Conservation (phyloP, 2,329 filamentous ascomycete genomes). For the Hymenoscyphus infarciens region DNA sequence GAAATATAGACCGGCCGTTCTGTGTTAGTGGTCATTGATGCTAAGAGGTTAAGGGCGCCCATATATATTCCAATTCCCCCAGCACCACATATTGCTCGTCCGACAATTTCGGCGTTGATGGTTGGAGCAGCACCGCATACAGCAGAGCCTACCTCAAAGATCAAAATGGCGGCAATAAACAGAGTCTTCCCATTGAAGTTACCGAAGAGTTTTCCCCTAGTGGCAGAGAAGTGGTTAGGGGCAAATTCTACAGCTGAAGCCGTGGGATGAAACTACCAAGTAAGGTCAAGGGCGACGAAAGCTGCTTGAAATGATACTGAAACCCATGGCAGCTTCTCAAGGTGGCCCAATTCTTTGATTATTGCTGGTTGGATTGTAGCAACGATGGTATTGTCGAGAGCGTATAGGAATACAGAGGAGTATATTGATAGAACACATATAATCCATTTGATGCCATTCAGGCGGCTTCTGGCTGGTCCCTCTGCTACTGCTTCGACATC, state of each 20-base stretch:
- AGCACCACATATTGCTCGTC: conserved; percentile 33
- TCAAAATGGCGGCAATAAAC: conserved; percentile 31
- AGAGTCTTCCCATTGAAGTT: conserved; percentile 35
- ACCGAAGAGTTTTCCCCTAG: conserved; percentile 33
- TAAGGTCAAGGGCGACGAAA: conserved; percentile 31
- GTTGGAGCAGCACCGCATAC: conserved; percentile 37
- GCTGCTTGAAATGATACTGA: conserved; percentile 30
- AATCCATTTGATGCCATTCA: no score
- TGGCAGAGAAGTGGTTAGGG: no score
- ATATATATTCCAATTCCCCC: conserved; percentile 45
- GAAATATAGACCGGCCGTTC: conserved; percentile 38
- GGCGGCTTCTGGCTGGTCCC: no score
- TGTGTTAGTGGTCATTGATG: conserved; percentile 35
- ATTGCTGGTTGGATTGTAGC: no score
- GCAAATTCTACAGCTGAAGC: not conserved
- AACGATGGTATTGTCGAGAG: no score
- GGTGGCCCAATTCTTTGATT: conserved; percentile 25
- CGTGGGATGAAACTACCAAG: conserved; percentile 20
- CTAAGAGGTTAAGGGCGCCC: conserved; percentile 44
- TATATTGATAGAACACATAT: no score
- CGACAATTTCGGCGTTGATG: conserved; percentile 45
- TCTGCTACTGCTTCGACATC: no score
- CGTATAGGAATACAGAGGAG: no score
- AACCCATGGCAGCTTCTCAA: conserved; percentile 30
- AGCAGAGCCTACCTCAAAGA: conserved; percentile 35